Evolutionary conservation across 2,329 filamentous ascomycete genomes (phyloP), one percentile per base, ranked within the genome.

Genomic region (Clathrospora elynae): DNA sequence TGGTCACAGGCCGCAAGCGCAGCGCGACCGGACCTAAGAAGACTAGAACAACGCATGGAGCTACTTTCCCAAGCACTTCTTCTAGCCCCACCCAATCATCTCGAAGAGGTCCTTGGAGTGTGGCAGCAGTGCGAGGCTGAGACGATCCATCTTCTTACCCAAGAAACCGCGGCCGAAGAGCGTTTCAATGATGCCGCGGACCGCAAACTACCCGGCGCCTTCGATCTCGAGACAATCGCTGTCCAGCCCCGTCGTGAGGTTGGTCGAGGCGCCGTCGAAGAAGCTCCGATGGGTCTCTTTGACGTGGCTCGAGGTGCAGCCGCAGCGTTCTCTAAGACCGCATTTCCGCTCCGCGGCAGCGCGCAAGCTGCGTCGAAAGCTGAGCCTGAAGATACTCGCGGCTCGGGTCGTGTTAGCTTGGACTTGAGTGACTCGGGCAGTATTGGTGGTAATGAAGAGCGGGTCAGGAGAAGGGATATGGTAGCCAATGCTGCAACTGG

Each of bases 51-150:
- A 64, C 82, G 88, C 14, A 88, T 90, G 64, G 89, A 92, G 58
- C 86, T 90, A 24, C 75, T 95, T 2, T 84, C 86, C 1, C 84
- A 86, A 9, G 87, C 89, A 1, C 75, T 93, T 12, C 79, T 88
- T 6, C 80, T 91, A 35, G 87, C 88, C 0, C 89, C 88, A 1
- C 72, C 83, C 0, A 73, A 78, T 0, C 82, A 86, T 9, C 77
- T 93, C 0, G 84, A 87, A 46, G 86, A 90, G 53, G 87, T 93
- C 10, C 73, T 93, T 3, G 84, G 83, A 35, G 84, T 82, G 1
- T 93, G 87, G 75, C 82, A 86, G 9, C 79, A 86, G 30, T 90
- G 87, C 53, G 88, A 95, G 61, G 85, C 89, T 57, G 87, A 92
- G 63, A 81, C 89, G 35, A 84, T 85, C 35, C 77, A 78, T 0